These are phyloP conservation scores for Monosporascus sp. DNA, from an alignment of 2,329 filamentous ascomycete genomes.

Conservation along the genomic window DNA sequence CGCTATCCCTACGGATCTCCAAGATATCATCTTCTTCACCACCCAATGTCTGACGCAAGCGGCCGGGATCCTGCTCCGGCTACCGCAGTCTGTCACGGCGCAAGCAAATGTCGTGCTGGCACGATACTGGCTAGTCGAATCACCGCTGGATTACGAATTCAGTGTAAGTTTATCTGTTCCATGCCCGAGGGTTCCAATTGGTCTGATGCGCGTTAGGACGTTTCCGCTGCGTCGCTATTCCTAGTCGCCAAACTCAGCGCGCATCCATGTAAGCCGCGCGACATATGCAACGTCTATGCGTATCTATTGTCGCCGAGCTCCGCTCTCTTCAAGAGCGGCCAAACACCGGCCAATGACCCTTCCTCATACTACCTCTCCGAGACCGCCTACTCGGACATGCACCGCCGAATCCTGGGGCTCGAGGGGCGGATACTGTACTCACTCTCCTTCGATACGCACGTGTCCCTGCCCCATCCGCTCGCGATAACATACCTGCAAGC, in stretches of 20 bases:
- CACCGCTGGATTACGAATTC: slow-evolving; percentile 53
- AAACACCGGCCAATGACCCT: slow-evolving; percentile 31
- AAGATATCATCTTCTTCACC: slow-evolving; percentile 65
- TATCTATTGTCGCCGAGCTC: slow-evolving; percentile 66
- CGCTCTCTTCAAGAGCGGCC: slow-evolving; percentile 39
- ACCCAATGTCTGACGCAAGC: slow-evolving; percentile 71
- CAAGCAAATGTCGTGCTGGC: slow-evolving; percentile 78
- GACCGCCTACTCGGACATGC: slow-evolving; percentile 60
- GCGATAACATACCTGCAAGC: slow-evolving; percentile 91
- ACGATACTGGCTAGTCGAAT: slow-evolving; percentile 68
- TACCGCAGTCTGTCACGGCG: slow-evolving; percentile 81
- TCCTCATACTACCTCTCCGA: slow-evolving; percentile 66
- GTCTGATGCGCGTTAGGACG: slow-evolving; percentile 49
- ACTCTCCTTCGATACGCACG: slow-evolving; percentile 77
- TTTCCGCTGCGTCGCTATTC: slow-evolving; percentile 77
- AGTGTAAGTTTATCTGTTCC: slow-evolving; percentile 31
- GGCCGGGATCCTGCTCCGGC: slow-evolving; percentile 71
- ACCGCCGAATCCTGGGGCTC: slow-evolving; percentile 60
- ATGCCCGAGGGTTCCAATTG: slow-evolving; percentile 3
- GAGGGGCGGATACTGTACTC: slow-evolving; percentile 73
- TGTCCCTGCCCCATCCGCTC: slow-evolving; percentile 78
- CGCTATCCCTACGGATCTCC: slow-evolving; percentile 60
- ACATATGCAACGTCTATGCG: slow-evolving; percentile 77
- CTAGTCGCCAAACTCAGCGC: slow-evolving; percentile 78
- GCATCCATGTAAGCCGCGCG: slow-evolving; percentile 68